phyloP scores from a whole-genome alignment of 257 asterid genomes.

The Solanum phureja region DNA sequence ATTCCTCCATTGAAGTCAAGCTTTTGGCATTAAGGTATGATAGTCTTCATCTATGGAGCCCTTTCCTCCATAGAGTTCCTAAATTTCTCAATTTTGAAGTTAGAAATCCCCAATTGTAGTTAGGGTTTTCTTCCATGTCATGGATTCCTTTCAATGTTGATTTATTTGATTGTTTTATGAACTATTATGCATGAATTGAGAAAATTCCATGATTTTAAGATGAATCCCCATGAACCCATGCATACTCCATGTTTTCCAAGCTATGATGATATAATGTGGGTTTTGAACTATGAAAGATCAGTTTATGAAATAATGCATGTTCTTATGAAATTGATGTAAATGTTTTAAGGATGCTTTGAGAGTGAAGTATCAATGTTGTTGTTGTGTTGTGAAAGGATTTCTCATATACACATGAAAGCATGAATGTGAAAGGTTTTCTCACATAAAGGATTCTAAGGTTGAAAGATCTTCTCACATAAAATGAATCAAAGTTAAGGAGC shows the following conservation, averaged over 20 bases:
- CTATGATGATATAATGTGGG: no score
- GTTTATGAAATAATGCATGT: not conserved
- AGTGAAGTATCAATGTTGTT: not conserved
- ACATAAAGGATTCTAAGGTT: no score
- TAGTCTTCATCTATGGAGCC: not conserved
- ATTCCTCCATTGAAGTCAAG: not conserved
- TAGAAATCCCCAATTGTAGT: not conserved
- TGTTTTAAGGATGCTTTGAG: not conserved
- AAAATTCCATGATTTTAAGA: no score
- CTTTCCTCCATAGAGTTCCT: not conserved
- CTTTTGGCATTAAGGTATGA: not conserved
- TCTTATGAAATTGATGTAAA: not conserved
- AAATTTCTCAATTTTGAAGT: not conserved
- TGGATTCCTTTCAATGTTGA: no score
- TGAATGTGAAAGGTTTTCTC: not conserved
- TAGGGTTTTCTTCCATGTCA: no score
- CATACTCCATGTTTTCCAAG: no score
- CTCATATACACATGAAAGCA: not conserved
- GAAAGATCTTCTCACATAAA: not conserved
- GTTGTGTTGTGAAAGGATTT: not conserved
- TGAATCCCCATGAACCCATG: no score
- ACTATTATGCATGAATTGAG: no score
- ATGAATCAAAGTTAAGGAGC: no score
- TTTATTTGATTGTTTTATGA: no score
- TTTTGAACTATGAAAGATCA: no score